Evolutionary conservation across 1,139 yeast species (phyloP).

Genomic region (Nakaseomyces uthaithaninus): DNA sequence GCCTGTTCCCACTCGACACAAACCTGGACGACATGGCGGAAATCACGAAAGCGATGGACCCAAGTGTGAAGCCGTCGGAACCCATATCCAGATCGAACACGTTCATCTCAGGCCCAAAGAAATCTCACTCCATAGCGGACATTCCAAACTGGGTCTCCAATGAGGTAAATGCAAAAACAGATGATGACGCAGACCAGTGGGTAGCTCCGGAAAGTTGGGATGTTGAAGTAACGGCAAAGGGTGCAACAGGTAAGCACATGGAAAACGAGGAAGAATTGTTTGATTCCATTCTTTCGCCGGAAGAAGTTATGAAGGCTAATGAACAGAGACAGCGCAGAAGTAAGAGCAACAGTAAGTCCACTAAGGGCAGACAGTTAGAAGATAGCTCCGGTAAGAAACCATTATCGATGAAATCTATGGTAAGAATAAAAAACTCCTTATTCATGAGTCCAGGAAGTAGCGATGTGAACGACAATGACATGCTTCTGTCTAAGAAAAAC

Average conservation of each 20-base stretch:
- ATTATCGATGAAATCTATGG: slow-evolving; percentile 6
- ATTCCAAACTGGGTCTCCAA: slow-evolving; percentile 8
- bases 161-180: slow-evolving; percentile 5
- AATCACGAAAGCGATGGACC: slow-evolving; percentile 20
- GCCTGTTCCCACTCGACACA: slow-evolving; percentile 25
- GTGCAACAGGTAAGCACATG: slow-evolving; percentile 9
- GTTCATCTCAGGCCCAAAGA: slow-evolving; percentile 28
- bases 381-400: background rate
- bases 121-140: slow-evolving; percentile 23
- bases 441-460: slow-evolving; percentile 8
- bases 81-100: slow-evolving; percentile 9
- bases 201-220: slow-evolving; percentile 79
- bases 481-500: slow-evolving; percentile 9
- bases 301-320: slow-evolving; percentile 3
- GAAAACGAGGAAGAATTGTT: slow-evolving; percentile 7
- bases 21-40: slow-evolving; percentile 28
- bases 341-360: background rate
- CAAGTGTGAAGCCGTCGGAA: background rate
- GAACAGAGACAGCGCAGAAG: background rate
- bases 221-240: slow-evolving; percentile 39
- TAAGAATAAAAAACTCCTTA: slow-evolving; percentile 7
- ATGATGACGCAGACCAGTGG: slow-evolving; percentile 35
- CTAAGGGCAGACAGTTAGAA: background rate
- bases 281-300: slow-evolving; percentile 5
- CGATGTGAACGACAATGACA: slow-evolving; percentile 13